These are phyloP conservation scores for Tetrapisispora phaffii DNA, from an alignment of 805 yeast genomes.

Conservation along the genomic window DNA sequence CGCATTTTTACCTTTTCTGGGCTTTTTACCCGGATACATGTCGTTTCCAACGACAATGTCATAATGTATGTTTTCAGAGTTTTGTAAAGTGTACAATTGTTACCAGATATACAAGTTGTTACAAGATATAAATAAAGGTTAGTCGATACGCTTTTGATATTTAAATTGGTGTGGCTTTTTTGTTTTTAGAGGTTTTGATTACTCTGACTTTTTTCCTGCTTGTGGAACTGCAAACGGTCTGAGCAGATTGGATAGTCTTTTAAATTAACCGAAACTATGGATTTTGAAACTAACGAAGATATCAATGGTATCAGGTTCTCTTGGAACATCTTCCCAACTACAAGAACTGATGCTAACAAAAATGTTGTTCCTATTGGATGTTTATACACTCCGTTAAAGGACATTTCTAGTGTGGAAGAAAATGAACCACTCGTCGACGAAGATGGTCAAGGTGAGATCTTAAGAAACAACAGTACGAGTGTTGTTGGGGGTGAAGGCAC, in stretches of 20 bases:
- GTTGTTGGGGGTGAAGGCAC: not conserved
- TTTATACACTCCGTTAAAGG: constrained; percentile 82
- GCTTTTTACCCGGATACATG: too few species aligned
- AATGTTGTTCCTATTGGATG: constrained; percentile 90
- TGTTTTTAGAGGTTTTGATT: too few species aligned
- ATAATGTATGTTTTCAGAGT: too few species aligned
- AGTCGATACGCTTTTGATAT: too few species aligned
- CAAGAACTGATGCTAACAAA: constrained; percentile 78
- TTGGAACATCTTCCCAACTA: constrained; percentile 78
- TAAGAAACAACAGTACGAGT: constrained; percentile 18
- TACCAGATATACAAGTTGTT: too few species aligned
- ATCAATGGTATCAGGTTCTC: constrained; percentile 60
- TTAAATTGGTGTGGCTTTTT: too few species aligned
- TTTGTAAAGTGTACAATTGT: too few species aligned
- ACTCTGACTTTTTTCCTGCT: too few species aligned
- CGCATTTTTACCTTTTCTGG: too few species aligned
- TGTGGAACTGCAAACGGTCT: too few species aligned
- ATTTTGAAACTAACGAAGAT: constrained; percentile 53
- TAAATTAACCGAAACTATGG: constrained; percentile 17
- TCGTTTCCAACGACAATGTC: too few species aligned
- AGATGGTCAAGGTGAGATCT: constrained; percentile 35
- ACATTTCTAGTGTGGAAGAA: constrained; percentile 28
- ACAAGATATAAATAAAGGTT: too few species aligned
- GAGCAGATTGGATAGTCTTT: not conserved
- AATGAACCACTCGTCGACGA: not conserved